Conservation (phyloP, 176 grass and related monocot species). For the barley (Hordeum vulgare) region MorexV3_pseudomolecules_assembly NC_058521.1:563635164-563635663, state of each 20-base stretch:
- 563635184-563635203: slow-evolving; percentile 55
- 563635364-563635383: slow-evolving; percentile 43
- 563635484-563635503: slow-evolving; percentile 60
- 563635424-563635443: slow-evolving; percentile 18
- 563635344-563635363: slow-evolving; percentile 55
- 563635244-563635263: slow-evolving; percentile 63
- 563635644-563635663: slow-evolving; percentile 48
- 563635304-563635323: slow-evolving; percentile 52
- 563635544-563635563: slow-evolving; percentile 40
- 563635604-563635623: slow-evolving; percentile 26
- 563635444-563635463: slow-evolving; percentile 36
- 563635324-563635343: slow-evolving; percentile 42
- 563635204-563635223: slow-evolving; percentile 43
- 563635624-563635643: slow-evolving; percentile 63
- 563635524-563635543: slow-evolving; percentile 66
- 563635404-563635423: slow-evolving; percentile 42
- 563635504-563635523: slow-evolving; percentile 68
- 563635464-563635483: slow-evolving; percentile 66
- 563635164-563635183: slow-evolving; percentile 31
- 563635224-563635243: slow-evolving; percentile 80
- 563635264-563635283: slow-evolving; percentile 41
- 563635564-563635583: slow-evolving; percentile 84
- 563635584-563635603: slow-evolving; percentile 54
- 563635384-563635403: slow-evolving; percentile 43
- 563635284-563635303: slow-evolving; percentile 57